These are phyloP conservation scores for Ogataea paraovalis DNA, from an alignment of 805 yeast species.

Conservation along the genomic window DNA sequence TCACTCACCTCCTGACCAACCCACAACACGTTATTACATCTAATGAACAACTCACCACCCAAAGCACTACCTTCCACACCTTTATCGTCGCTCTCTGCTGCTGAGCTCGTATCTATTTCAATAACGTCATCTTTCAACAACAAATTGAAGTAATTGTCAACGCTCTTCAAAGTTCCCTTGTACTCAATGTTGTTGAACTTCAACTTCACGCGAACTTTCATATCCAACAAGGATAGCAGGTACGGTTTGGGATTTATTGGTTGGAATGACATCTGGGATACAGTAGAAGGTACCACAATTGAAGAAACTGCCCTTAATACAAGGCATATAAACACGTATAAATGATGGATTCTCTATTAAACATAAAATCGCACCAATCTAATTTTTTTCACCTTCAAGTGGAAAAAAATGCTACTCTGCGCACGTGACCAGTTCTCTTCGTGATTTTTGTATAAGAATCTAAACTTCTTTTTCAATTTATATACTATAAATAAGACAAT, in stretches of 20 bases:
- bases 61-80: constrained; percentile 35
- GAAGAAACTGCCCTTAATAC: too few relatives aligned
- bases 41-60: constrained; percentile 63
- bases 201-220: constrained; percentile 68
- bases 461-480: background rate
- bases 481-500: background rate
- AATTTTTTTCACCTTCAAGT: too few relatives aligned
- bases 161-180: constrained; percentile 68
- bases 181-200: constrained; percentile 93
- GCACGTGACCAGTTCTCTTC: background rate
- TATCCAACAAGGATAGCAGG: constrained; percentile 67
- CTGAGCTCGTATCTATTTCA: constrained; percentile 43
- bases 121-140: constrained; percentile 57
- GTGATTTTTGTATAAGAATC: background rate
- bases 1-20: constrained; percentile 48
- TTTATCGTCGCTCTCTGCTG: constrained; percentile 41
- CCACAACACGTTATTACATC: constrained; percentile 90
- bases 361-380: too few relatives aligned
- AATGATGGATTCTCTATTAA: too few relatives aligned
- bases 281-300: too few relatives aligned
- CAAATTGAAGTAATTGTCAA: constrained; percentile 90
- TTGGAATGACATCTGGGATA: constrained; percentile 40
- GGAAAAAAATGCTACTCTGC: too few relatives aligned
- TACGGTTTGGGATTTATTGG: constrained; percentile 92
- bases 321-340: background rate